These are phyloP conservation scores for Myxozyma mucilagina DNA, from an alignment of 805 yeast genomes.

Conservation along the genomic window DNA sequence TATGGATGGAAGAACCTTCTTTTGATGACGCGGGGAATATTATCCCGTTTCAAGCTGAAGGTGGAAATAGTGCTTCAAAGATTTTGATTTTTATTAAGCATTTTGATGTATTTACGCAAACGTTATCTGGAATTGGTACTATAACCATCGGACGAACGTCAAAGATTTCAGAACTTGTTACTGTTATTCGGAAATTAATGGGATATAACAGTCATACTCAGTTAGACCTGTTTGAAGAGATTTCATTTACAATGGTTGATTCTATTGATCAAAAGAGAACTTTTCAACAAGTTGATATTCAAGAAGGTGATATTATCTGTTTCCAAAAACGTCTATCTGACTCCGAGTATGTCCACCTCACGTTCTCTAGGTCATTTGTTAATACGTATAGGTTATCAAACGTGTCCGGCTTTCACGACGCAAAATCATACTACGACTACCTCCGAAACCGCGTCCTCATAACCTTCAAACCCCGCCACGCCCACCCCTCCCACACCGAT, in stretches of 20 bases:
- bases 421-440: conserved; percentile 38
- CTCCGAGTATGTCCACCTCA: conserved; percentile 24
- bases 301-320: conserved; percentile 43
- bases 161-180: conserved; percentile 41
- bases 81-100: conserved; percentile 52
- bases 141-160: conserved; percentile 53
- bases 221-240: conserved; percentile 39
- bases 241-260: conserved; percentile 42
- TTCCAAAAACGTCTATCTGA: conserved; percentile 36
- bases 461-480: conserved; percentile 34
- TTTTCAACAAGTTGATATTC: conserved; percentile 39
- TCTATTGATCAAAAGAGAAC: conserved; percentile 34
- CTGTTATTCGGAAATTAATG: conserved; percentile 32
- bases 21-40: conserved; percentile 28
- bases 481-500: conserved; percentile 36
- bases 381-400: not conserved
- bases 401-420: conserved; percentile 19
- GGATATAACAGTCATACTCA: conserved; percentile 37
- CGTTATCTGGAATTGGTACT: conserved; percentile 67
- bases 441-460: conserved; percentile 38
- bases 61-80: conserved; percentile 15
- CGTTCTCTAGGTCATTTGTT: too few relatives aligned
- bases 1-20: conserved; percentile 64
- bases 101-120: conserved; percentile 59
- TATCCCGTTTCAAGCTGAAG: conserved; percentile 29